These are phyloP conservation scores for Trichosporon sp. DNA, from an alignment of 1,284 basidiomycete species.

Conservation along the genomic window DNA sequence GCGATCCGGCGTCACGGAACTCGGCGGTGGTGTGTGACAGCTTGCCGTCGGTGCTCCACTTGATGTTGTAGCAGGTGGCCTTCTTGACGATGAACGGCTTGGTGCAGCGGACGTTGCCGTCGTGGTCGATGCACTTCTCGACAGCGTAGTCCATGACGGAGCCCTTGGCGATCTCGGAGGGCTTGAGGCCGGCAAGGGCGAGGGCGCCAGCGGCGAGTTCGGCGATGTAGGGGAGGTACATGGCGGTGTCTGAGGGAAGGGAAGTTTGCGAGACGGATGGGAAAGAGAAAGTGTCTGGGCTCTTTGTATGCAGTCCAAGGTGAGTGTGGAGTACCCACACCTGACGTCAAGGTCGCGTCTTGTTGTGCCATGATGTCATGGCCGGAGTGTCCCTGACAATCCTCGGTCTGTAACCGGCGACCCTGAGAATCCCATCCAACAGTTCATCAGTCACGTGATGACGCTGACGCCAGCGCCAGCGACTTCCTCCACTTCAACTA, in stretches of 20 bases:
- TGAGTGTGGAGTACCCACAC: neutral
- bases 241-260: slow-evolving; percentile 27
- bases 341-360: neutral
- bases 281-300: neutral
- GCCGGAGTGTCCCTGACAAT: neutral
- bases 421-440: neutral
- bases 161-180: slow-evolving; percentile 38
- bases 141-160: slow-evolving; percentile 52
- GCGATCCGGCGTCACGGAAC: slow-evolving; percentile 50
- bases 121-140: slow-evolving; percentile 52
- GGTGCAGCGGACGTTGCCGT: slow-evolving; percentile 51
- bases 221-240: slow-evolving; percentile 54
- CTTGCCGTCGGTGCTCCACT: slow-evolving; percentile 55
- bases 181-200: slow-evolving; percentile 40
- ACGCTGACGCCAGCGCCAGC: too few species aligned
- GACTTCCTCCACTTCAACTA: too few species aligned
- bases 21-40: slow-evolving; percentile 55
- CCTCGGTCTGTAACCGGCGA: neutral
- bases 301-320: neutral
- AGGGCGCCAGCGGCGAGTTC: slow-evolving; percentile 45
- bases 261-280: neutral
- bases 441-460: too few species aligned
- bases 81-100: slow-evolving; percentile 54
- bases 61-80: slow-evolving; percentile 52
- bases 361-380: neutral